phyloP scores from a whole-genome alignment of 1,284 basidiomycete genomes.

The Ustilago tritici region DNA sequence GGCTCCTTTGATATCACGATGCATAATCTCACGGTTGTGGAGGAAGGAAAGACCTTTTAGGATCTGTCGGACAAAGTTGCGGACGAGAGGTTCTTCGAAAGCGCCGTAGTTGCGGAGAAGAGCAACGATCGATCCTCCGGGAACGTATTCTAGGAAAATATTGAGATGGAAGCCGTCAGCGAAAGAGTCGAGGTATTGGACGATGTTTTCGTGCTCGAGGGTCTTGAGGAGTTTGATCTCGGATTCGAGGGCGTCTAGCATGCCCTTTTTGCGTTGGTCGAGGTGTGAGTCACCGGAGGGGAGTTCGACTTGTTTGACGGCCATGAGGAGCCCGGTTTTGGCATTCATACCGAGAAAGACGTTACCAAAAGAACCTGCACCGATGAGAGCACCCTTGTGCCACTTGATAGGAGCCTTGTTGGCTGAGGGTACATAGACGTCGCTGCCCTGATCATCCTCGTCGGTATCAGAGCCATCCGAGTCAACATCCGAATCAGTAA shows the following conservation, averaged over 20 bases:
- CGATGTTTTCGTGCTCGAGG: constrained; percentile 95
- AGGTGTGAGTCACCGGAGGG: constrained; percentile 86
- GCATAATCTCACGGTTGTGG: constrained; percentile 93
- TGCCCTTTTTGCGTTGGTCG: constrained; percentile 91
- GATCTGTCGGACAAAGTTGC: constrained; percentile 95
- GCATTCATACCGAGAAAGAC: constrained; percentile 93
- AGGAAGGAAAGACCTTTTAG: constrained; percentile 90
- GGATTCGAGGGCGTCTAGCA: constrained; percentile 92
- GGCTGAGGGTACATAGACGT: constrained; percentile 25
- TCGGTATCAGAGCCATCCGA: constrained; percentile 40
- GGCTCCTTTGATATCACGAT: constrained; percentile 97
- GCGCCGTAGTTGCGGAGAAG: constrained; percentile 93
- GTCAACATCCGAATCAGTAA: constrained; percentile 33
- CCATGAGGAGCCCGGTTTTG: constrained; percentile 92
- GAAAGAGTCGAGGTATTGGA: constrained; percentile 82
- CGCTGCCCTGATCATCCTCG: constrained; percentile 27
- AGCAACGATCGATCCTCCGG: constrained; percentile 94
- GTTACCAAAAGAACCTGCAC: constrained; percentile 77
- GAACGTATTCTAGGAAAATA: constrained; percentile 99
- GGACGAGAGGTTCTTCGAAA: constrained; percentile 93
- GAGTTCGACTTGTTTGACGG: constrained; percentile 98
- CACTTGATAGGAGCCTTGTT: constrained; percentile 81
- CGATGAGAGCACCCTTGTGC: constrained; percentile 98
- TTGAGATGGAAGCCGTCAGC: constrained; percentile 77
- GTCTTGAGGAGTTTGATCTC: constrained; percentile 97